phyloP scores from a whole-genome alignment of 2,329 filamentous ascomycete species.

The Calcarisporium arbuscula region DNA sequence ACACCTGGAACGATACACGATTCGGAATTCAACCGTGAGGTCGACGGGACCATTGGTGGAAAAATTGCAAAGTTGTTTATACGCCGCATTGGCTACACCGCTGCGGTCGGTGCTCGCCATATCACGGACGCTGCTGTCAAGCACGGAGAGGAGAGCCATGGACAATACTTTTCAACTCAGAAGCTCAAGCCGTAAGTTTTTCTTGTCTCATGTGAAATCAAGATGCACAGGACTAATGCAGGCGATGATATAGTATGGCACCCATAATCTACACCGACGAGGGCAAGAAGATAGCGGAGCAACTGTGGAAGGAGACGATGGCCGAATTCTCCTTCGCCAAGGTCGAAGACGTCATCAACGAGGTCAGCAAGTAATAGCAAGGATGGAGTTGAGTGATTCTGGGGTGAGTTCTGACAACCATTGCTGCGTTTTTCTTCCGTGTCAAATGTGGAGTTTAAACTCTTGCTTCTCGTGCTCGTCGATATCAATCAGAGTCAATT shows the following conservation, averaged over 20 bases:
- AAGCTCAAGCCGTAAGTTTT: constrained; percentile 7
- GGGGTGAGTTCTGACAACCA: no score
- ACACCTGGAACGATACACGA: constrained; percentile 13
- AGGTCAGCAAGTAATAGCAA: no score
- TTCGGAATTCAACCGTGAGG: constrained; percentile 11
- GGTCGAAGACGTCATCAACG: constrained; percentile 2
- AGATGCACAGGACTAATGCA: no score
- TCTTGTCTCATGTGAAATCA: no score
- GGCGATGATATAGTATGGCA: constrained; percentile 8
- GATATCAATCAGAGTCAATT: no score
- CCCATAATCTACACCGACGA: constrained; percentile 9
- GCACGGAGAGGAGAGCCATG: constrained; percentile 5
- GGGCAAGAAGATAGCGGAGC: constrained; percentile 5
- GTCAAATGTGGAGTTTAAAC: no score
- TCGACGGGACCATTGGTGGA: constrained; percentile 6
- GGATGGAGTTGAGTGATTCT: no score
- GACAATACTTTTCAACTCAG: constrained; percentile 6
- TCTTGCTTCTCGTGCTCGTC: no score
- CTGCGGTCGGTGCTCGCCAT: constrained; percentile 7
- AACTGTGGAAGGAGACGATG: constrained; percentile 13
- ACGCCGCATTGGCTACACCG: constrained; percentile 1
- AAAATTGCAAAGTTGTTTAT: constrained; percentile 4
- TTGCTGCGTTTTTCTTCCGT: no score
- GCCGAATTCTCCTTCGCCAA: constrained; percentile 12
- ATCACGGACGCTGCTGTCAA: constrained; percentile 5